Percentiles rank a stretch among this genome's conserved stretches.
These are phyloP conservation scores for Lepraria neglecta DNA, from an alignment of 495 filamentous ascomycete species.

Conservation along the genomic window DNA sequence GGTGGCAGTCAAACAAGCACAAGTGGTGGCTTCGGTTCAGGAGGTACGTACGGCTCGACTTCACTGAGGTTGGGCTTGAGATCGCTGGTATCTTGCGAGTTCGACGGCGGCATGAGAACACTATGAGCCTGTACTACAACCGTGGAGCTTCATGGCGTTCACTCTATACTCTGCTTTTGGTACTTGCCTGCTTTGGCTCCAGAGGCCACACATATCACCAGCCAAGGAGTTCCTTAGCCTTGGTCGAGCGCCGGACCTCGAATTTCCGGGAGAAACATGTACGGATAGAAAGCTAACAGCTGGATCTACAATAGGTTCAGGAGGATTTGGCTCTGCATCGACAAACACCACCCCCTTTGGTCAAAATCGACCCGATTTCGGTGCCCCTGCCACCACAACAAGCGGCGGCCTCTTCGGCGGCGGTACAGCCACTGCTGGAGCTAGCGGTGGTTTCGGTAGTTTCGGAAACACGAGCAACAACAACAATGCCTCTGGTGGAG, in stretches of 20 bases:
- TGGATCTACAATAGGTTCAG: conserved; percentile 24
- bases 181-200: too few species aligned
- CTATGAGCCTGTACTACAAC: not conserved
- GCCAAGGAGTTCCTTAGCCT: too few species aligned
- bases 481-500: conserved; percentile 41
- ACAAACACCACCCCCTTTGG: conserved; percentile 32
- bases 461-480: conserved; percentile 45
- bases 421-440: conserved; percentile 38
- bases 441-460: conserved; percentile 48
- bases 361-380: conserved; percentile 33
- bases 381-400: conserved; percentile 37
- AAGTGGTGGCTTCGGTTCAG: conserved; percentile 48
- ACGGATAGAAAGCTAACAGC: conserved; percentile 21
- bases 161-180: not conserved
- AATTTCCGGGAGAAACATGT: conserved; percentile 29
- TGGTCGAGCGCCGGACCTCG: conserved; percentile 12
- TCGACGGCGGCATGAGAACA: not conserved
- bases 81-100: not conserved
- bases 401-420: conserved; percentile 40
- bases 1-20: conserved; percentile 40
- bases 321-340: conserved; percentile 47
- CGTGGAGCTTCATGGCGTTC: conserved; percentile 21
- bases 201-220: not conserved
- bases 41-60: conserved; percentile 31
- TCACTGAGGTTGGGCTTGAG: not conserved